A percentile compares a stretch with the other conserved stretches of the same genome.
Conservation (phyloP, 495 filamentous ascomycete genomes). For the Penicillium salamii region DNA sequence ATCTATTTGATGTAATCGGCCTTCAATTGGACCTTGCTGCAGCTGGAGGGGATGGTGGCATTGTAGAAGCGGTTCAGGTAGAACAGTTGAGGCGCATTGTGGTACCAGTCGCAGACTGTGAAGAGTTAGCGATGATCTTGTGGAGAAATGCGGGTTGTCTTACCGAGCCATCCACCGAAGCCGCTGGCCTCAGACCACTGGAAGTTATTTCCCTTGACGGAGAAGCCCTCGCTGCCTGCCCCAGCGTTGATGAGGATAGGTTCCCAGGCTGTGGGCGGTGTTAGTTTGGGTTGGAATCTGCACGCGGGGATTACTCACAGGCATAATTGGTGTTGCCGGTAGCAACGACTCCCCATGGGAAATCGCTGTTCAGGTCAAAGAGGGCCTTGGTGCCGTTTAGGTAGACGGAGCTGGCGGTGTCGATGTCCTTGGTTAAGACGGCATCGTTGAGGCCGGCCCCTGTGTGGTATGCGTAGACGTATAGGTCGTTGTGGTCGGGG, state of each 20-base stretch:
- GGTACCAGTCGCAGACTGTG: conserved; percentile 54
- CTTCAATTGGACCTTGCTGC: conserved; percentile 41
- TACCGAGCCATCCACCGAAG: conserved; percentile 55
- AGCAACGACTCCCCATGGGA: conserved; percentile 37
- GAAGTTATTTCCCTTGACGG: conserved; percentile 33
- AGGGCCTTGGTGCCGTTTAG: conserved; percentile 38
- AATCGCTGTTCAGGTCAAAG: conserved; percentile 12
- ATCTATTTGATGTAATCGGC: conserved; percentile 20
- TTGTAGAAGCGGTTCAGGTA: conserved; percentile 33
- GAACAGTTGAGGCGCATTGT: conserved; percentile 54
- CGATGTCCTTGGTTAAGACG: conserved; percentile 28
- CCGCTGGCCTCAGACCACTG: conserved; percentile 33
- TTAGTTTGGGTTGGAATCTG: not conserved
- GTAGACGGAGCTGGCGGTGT: conserved; percentile 30
- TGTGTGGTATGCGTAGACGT: conserved; percentile 47
- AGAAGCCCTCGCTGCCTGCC: conserved; percentile 35
- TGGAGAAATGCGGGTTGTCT: conserved; percentile 8
- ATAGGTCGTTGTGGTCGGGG: conserved; percentile 40
- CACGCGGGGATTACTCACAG: conserved; percentile 11
- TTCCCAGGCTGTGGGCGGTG: conserved; percentile 36
- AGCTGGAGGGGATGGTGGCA: conserved; percentile 38
- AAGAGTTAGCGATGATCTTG: not conserved
- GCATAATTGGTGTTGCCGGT: conserved; percentile 22
- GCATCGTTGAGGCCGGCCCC: conserved; percentile 47
- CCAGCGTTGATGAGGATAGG: conserved; percentile 42